Conservation (phyloP, 176 grass and related monocot genomes). For the bread wheat (Triticum aestivum) region IWGSC_CS_RefSeq_v2.1 NC_057800.1:71056429-71056928, state of each 20-base stretch:
- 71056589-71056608: slow-evolving; percentile 60
- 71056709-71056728: slow-evolving; percentile 45
- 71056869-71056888: slow-evolving; percentile 49
- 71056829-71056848: slow-evolving; percentile 28
- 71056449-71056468: slow-evolving; percentile 61
- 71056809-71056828: slow-evolving; percentile 29
- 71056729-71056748: slow-evolving; percentile 29
- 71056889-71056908: slow-evolving; percentile 39
- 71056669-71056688: slow-evolving; percentile 36
- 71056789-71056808: not conserved
- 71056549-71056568: slow-evolving; percentile 44
- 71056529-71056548: slow-evolving; percentile 55
- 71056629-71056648: slow-evolving; percentile 53
- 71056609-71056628: slow-evolving; percentile 51
- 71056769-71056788: slow-evolving; percentile 52
- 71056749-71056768: slow-evolving; percentile 19
- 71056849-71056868: slow-evolving; percentile 50
- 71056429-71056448: slow-evolving; percentile 68
- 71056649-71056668: slow-evolving; percentile 43
- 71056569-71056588: slow-evolving; percentile 65
- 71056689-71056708: slow-evolving; percentile 44
- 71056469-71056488: slow-evolving; percentile 60
- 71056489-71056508: slow-evolving; percentile 59
- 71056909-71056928: not conserved
- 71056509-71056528: slow-evolving; percentile 55